phyloP scores from a whole-genome alignment of 202 grass and related monocot species.

The Setaria viridis region DNA sequence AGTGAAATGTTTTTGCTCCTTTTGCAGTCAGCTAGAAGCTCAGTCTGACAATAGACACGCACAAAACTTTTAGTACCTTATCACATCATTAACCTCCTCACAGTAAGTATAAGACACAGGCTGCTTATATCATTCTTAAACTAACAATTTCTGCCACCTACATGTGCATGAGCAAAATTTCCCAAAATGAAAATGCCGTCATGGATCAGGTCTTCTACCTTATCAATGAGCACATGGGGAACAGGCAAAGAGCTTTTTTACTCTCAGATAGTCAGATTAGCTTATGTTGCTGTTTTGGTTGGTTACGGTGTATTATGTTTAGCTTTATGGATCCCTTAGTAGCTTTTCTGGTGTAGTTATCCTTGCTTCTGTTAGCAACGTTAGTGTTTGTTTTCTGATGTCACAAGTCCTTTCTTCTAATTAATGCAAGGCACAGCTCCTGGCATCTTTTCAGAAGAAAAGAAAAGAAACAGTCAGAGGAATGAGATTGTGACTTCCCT shows the following conservation, averaged over 20 bases:
- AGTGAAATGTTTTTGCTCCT: constrained; percentile 20
- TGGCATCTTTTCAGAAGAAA: not conserved
- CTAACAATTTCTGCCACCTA: not conserved
- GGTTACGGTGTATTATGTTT: not conserved
- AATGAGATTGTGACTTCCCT: not conserved
- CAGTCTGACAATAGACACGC: not conserved
- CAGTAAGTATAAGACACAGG: constrained; percentile 7
- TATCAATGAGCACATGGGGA: not conserved
- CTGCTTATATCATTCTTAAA: constrained; percentile 28
- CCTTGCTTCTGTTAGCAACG: not conserved
- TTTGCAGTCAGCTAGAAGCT: constrained; percentile 26
- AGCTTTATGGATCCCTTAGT: not conserved
- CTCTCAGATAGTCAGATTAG: not conserved
- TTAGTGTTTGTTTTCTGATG: not conserved
- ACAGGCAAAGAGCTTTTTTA: not conserved
- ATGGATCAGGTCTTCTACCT: not conserved
- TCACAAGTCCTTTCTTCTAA: not conserved
- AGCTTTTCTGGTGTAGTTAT: not conserved
- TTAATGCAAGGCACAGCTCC: not conserved
- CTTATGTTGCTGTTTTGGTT: not conserved
- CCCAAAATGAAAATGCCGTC: not conserved
- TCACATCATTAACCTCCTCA: not conserved
- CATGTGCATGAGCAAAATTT: not conserved
- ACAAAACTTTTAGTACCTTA: constrained; percentile 14
- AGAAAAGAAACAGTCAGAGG: not conserved